Conservation (phyloP, 257 asterid species). For the Ilex aquifolium region DNA sequence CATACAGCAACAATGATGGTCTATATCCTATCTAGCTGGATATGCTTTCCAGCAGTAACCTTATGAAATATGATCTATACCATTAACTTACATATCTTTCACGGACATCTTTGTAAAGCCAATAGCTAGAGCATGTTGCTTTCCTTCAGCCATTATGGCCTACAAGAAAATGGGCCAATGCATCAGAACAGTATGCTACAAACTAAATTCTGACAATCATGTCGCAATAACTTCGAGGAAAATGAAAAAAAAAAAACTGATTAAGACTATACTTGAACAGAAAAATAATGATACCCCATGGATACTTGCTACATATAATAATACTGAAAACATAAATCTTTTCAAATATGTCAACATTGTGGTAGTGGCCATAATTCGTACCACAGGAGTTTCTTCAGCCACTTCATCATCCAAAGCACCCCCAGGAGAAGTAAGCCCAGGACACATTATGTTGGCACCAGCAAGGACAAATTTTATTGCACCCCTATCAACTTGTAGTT, state of each 20-base stretch:
- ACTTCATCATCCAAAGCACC: slow-evolving; percentile 91
- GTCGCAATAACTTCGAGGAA: background rate
- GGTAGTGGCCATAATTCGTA: slow-evolving; percentile 17
- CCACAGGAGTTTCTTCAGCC: slow-evolving; percentile 88
- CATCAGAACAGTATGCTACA: no score
- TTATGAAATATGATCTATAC: no score
- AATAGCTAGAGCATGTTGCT: slow-evolving; percentile 96
- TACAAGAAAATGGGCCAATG: slow-evolving; percentile 11
- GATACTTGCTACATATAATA: no score
- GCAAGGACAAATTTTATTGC: slow-evolving; percentile 90
- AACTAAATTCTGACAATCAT: no score
- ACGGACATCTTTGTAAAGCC: slow-evolving; percentile 97
- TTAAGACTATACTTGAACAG: background rate
- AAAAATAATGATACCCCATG: no score
- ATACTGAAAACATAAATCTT: no score
- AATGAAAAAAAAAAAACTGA: background rate
- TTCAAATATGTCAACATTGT: background rate
- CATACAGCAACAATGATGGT: no score
- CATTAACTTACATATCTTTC: slow-evolving; percentile 69
- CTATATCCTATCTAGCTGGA: no score
- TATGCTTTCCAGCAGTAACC: no score
- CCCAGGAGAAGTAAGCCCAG: slow-evolving; percentile 98
- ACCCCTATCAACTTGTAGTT: slow-evolving; percentile 95
- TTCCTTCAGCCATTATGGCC: slow-evolving; percentile 99
- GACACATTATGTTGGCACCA: slow-evolving; percentile 99